Evolutionary conservation across 495 filamentous ascomycete species (phyloP), one percentile per base, ranked within the genome.

Genomic region (Talaromyces trachyspermus): DNA sequence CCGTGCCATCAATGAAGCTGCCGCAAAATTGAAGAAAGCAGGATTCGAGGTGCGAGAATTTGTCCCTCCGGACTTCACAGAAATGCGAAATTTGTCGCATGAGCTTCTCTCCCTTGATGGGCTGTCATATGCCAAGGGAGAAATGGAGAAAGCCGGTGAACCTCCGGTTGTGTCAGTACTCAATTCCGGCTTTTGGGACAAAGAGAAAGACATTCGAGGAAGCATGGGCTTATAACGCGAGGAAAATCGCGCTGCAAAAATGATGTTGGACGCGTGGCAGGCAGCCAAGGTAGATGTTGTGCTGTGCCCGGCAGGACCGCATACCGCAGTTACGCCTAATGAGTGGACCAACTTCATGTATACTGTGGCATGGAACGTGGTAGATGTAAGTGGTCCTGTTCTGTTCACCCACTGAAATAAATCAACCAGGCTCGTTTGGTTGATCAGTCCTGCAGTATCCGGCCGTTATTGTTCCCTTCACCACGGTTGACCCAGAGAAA

Each of bases 71-170:
- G 6, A 18, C 20, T 48, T 41, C 19, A 23, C 10, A 6, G 46
- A 48, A 14, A 37, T 48, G 7, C 46, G 46, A 3, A 52, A 56
- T 2, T 41, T 64, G 19, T 51, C 61, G 8, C 48, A 54, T 43
- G 57, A 64, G 53, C 43, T 64, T 29, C 61, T 64, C 50, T 62
- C 59, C 5, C 43, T 62, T 2, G 61, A 64, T 47, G 61, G 60
- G 5, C 48, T 63, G 15, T 64, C 61, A 25, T 64, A 62, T 47
- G 49, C 61, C 19, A 51, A 43, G 23, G 48, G 50, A 12, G 57
- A 64, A 24, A 50, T 60, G 19, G 57, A 49, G 15, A 54, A 43
- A 49, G 50, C 59, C 33, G 59, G 57, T 17, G 61, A 64, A 45
- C 59, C 59, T 9, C 37, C 51, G 4, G 61, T 64, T n/a, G 42